Conservation (phyloP, 2,329 filamentous ascomycete species). For the Monosporascus sp. region DNA sequence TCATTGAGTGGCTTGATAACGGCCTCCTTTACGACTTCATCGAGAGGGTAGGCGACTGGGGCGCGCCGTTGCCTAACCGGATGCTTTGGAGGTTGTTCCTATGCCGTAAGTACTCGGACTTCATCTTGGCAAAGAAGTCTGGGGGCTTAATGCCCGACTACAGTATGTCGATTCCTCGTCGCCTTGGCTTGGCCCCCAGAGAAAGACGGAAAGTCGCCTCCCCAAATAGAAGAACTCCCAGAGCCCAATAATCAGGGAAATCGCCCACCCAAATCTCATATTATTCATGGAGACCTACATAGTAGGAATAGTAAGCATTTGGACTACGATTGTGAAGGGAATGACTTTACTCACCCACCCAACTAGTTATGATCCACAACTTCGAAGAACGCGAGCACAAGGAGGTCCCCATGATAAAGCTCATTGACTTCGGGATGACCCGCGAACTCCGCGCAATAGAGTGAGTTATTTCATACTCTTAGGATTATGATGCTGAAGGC, state of each 20-base stretch:
- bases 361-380: conserved; percentile 15
- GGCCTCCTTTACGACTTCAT: conserved; percentile 10
- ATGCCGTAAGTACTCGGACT: conserved; percentile 8
- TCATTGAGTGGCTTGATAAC: conserved; percentile 16
- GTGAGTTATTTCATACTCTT: conserved; percentile 1
- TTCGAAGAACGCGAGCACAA: conserved; percentile 10
- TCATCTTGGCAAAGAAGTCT: not conserved
- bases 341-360: not conserved
- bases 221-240: conserved; percentile 8
- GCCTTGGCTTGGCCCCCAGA: conserved; percentile 13
- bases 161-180: conserved; percentile 16
- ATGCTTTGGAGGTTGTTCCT: conserved; percentile 18
- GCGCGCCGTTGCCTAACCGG: conserved; percentile 14
- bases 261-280: conserved; percentile 4
- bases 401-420: conserved; percentile 9
- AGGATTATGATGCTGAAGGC: not conserved
- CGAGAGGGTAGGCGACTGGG: conserved; percentile 4
- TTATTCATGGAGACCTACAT: conserved; percentile 16
- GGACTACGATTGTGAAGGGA: not conserved
- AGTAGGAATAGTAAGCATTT: conserved; percentile 11
- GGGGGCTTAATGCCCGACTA: not conserved
- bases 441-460: conserved; percentile 2
- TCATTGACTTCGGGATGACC: conserved; percentile 16
- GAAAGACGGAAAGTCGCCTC: not conserved
- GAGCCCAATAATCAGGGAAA: not conserved